Evolutionary conservation across 257 asterid species (phyloP).

Genomic region (Solanum appendiculatum): DNA sequence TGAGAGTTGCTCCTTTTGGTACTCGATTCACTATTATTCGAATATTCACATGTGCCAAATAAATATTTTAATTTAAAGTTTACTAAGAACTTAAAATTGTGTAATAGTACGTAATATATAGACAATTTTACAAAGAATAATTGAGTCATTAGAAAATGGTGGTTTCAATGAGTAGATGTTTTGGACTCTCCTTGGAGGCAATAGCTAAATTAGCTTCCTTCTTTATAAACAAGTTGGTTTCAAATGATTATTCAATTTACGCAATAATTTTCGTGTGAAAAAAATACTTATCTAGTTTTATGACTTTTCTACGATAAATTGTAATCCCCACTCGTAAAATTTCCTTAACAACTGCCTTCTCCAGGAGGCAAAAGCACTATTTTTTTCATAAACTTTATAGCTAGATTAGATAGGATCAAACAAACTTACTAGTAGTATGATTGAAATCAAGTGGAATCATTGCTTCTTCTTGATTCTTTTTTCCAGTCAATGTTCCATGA

Average conservation of each 20-base stretch:
- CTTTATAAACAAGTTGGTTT: too few relatives aligned
- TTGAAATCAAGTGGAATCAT: conserved; percentile 74
- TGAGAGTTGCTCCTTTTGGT: conserved; percentile 63
- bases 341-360: too few relatives aligned
- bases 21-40: conserved; percentile 62
- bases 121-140: background rate
- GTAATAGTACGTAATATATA: background rate
- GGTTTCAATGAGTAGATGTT: too few relatives aligned
- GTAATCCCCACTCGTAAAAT: too few relatives aligned
- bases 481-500: conserved; percentile 43
- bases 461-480: conserved; percentile 45
- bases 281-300: too few relatives aligned
- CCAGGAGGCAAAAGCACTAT: background rate
- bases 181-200: too few relatives aligned
- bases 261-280: too few relatives aligned
- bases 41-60: conserved; percentile 46
- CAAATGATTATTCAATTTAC: too few relatives aligned
- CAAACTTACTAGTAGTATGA: conserved; percentile 55
- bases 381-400: background rate
- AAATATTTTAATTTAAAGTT: background rate
- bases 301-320: too few relatives aligned
- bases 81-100: background rate
- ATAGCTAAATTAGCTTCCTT: too few relatives aligned
- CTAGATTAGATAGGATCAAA: background rate
- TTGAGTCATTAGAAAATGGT: too few relatives aligned